phyloP scores from a whole-genome alignment of 176 grass and related monocot species.

The Carex parvula region DNA sequence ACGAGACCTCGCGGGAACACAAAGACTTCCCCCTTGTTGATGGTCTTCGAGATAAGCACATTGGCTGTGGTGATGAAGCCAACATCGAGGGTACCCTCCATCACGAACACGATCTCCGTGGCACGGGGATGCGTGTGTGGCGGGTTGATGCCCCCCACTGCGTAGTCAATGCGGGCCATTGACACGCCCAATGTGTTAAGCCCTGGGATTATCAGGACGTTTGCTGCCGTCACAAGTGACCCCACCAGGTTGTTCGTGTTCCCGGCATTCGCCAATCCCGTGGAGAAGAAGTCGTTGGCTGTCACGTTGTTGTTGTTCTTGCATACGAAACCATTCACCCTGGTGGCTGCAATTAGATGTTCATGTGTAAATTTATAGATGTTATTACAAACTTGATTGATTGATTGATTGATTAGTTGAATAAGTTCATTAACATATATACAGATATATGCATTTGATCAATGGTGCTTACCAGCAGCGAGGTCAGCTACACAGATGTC shows the following conservation, averaged over 20 bases:
- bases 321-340: constrained; percentile 71
- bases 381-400: not conserved
- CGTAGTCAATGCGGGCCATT: constrained; percentile 71
- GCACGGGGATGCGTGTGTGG: constrained; percentile 83
- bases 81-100: constrained; percentile 57
- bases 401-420: not conserved
- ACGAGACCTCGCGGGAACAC: constrained; percentile 66
- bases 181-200: constrained; percentile 78
- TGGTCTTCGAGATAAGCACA: constrained; percentile 45
- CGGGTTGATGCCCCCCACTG: constrained; percentile 46
- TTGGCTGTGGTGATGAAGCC: constrained; percentile 75
- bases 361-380: no score
- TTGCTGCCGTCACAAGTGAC: constrained; percentile 38
- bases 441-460: not conserved
- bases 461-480: constrained; percentile 35
- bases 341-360: constrained; percentile 38
- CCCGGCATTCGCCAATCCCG: constrained; percentile 33
- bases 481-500: constrained; percentile 69
- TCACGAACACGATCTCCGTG: constrained; percentile 72
- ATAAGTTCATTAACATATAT: not conserved
- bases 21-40: constrained; percentile 54
- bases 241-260: constrained; percentile 49
- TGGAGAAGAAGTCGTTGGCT: constrained; percentile 65
- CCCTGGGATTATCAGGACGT: constrained; percentile 46
- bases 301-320: constrained; percentile 52